Base-by-base conservation (phyloP, 1,284 basidiomycete species). In the Cutaneotrichosporon sp. region DNA sequence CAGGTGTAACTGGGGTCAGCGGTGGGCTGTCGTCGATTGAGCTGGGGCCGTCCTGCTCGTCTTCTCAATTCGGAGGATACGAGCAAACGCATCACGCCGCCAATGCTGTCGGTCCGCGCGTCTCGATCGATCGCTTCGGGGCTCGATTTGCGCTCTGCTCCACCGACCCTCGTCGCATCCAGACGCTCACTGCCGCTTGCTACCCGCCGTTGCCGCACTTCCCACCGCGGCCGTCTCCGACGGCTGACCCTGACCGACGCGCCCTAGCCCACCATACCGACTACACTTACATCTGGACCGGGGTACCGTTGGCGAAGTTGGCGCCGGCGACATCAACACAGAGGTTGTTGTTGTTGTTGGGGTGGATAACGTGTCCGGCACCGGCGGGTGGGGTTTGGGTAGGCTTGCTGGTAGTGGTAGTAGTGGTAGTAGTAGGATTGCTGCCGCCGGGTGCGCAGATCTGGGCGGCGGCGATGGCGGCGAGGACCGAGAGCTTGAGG, bases 291-390 rank as follows among this genome's bases (percentile, higher is more conserved):
- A 53, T 14, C 55, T 60, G 58, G n/a, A 62, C 58, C 17, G 58
- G 55, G 29, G 58, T 57, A 35, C 61, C 61, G 47, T 62, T 62
- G 37, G 45, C 47, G 32, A 51, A 54, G 27, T 46, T 47, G 42
- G 52, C 57, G 12, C 46, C 53, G 19, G 47, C 32, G 8, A 60
- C 43, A 33, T 62, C 58, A 19, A 62, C 27, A 37, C 61, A 62
- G 49, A 46, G 50, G 41, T 17, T 20, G 20, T 26, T 39, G 46
- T 55, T 31, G 39, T 42, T 38, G 34, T 49, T 44, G 49, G 56
- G 56, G 49, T 51, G 49, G 52, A 59, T 39, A 9, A 29, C 37
- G 37, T 19, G 8, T 31, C 32, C 33, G 39, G 8, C 27, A n/a
- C n/a, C n/a, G n/a, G n/a, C n/a, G n/a, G 19, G 38, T 20, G 42